Base-by-base conservation (phyloP, 2,329 filamentous ascomycete genomes). In the Beauveria rudraprayagi region DNA sequence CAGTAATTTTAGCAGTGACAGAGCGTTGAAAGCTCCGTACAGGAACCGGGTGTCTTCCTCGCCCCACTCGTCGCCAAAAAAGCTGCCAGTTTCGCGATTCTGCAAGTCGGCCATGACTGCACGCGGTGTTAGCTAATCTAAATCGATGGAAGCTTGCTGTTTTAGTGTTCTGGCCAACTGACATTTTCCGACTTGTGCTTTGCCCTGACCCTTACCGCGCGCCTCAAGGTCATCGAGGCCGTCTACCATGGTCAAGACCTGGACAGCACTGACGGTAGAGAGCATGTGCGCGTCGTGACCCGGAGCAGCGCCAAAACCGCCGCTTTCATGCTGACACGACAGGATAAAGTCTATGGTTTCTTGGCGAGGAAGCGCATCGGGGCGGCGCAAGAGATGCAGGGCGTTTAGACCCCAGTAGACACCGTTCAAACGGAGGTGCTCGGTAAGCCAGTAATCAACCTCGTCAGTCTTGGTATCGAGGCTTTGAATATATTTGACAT, bases 391-490 rank as follows among this genome's bases (percentile, higher is more conserved):
- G 30, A 97, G 82, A 78, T 96, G 89, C 46, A 97, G 83, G 7
- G 93, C 89, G 7, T 88, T 94, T 61, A 99, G 77, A 16, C 94
- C 94, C 94, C 94, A 99, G 76, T 99, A 99, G 53, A 99, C 84
- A 50, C 94, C 94, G 72, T 94, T 97, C 62, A 99, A 83, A 63
- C 94, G 91, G 66, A 99, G 82, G 73, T 99, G 94, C 76, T 99
- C 93, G 16, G 94, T 99, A 71, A 97, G 81, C 89, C 93, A 97
- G 78, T 97, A 99, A 74, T 97, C 92, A 68, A 96, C 87, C 76
- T 97, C 91, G 80, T 97, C 92, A 77, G 90, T 92, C 71, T 89
- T 88, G 66, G 88, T 92, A 75, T 99, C 92, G 67, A 99, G 82
- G 70, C 89, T 91, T 76, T 96, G 91, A 67, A 99, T 91, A 74